Percentiles rank a stretch among this genome's conserved stretches.
Evolutionary conservation across 2,329 filamentous ascomycete species (phyloP).

Genomic region (Lecanoromycetidae sp.): DNA sequence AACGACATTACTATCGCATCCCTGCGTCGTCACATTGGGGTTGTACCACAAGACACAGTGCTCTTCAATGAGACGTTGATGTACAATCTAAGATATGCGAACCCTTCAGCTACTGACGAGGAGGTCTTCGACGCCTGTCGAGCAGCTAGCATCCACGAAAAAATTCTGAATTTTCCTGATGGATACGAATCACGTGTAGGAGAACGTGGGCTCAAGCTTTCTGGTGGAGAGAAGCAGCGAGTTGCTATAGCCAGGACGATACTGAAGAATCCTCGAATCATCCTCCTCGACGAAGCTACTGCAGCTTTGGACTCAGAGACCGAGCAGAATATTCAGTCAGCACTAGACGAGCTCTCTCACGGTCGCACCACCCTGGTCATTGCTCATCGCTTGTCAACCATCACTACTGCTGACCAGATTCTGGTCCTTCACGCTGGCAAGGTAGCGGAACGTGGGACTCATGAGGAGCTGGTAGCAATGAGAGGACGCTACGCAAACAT

Average conservation of each 20-base stretch:
- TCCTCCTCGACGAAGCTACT: slow-evolving; percentile 86
- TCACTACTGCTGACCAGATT: slow-evolving; percentile 76
- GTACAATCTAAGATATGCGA: slow-evolving; percentile 89
- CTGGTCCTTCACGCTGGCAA: slow-evolving; percentile 65
- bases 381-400: slow-evolving; percentile 76
- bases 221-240: slow-evolving; percentile 84
- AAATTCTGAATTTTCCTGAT: slow-evolving; percentile 79
- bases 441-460: slow-evolving; percentile 66
- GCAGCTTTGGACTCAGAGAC: slow-evolving; percentile 85
- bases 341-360: slow-evolving; percentile 66
- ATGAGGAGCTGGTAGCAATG: slow-evolving; percentile 58
- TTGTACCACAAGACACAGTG: slow-evolving; percentile 92
- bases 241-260: slow-evolving; percentile 90
- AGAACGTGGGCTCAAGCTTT: slow-evolving; percentile 74
- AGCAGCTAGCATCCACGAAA: slow-evolving; percentile 84
- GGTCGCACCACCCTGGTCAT: slow-evolving; percentile 92
- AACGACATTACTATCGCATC: slow-evolving; percentile 84
- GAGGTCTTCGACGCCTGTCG: slow-evolving; percentile 71
- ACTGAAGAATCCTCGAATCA: slow-evolving; percentile 80
- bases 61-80: slow-evolving; percentile 89
- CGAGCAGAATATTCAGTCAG: slow-evolving; percentile 83
- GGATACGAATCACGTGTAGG: slow-evolving; percentile 83
- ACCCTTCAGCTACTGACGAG: slow-evolving; percentile 65
- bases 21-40: slow-evolving; percentile 79
- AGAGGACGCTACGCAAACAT: slow-evolving; percentile 69